Evolutionary conservation across 306 rosid species (phyloP).

Genomic region (Cicer cuneatum): DNA sequence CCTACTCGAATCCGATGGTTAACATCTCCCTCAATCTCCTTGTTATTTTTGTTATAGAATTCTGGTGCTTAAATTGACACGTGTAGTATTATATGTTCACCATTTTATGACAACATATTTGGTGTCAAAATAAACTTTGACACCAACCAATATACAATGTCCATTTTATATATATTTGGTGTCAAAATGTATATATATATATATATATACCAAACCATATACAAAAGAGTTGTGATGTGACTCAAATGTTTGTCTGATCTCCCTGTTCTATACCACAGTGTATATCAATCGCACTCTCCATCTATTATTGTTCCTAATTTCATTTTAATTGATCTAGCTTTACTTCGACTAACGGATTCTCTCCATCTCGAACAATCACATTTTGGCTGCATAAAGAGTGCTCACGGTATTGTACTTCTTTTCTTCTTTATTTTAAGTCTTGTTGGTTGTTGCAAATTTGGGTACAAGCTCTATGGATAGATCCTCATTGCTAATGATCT

Average conservation of each 20-base stretch:
- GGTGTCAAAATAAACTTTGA: too few relatives aligned
- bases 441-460: not conserved
- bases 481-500: not conserved
- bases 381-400: slow-evolving; percentile 2
- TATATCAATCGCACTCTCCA: not conserved
- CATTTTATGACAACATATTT: too few relatives aligned
- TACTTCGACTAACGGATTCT: not conserved
- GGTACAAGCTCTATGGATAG: not conserved
- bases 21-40: not conserved
- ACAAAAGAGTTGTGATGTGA: not conserved
- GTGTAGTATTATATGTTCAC: not conserved
- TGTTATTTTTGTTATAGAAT: not conserved
- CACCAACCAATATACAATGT: too few relatives aligned
- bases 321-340: not conserved
- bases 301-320: not conserved
- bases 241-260: not conserved
- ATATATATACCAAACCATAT: not conserved
- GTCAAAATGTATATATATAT: too few relatives aligned
- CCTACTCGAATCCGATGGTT: not conserved
- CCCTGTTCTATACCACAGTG: not conserved
- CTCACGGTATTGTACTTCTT: not conserved
- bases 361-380: not conserved
- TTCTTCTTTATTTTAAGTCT: not conserved
- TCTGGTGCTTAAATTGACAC: not conserved
- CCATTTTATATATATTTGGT: too few relatives aligned